Evolutionary conservation across 2,329 filamentous ascomycete genomes (phyloP).

Genomic region (Aquanectria penicillioides): DNA sequence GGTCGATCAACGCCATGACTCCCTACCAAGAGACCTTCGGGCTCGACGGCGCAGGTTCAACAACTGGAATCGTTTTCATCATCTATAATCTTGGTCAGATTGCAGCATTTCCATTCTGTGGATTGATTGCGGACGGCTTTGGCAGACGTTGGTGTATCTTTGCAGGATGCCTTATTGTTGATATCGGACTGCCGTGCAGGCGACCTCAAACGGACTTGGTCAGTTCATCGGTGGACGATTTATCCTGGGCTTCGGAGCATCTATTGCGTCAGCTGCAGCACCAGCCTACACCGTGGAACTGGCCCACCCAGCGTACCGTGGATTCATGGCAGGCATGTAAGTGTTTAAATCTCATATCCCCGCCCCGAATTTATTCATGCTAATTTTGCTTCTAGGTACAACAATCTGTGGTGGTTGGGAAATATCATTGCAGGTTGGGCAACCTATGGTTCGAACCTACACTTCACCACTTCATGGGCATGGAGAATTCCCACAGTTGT

Average conservation of each 20-base stretch:
- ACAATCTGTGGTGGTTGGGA: conserved; percentile 24
- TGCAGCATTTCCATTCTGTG: conserved; percentile 22
- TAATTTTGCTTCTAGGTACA: conserved; percentile 1
- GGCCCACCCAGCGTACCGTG: conserved; percentile 70
- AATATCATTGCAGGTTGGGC: conserved; percentile 50
- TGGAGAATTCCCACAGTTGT: conserved; percentile 14
- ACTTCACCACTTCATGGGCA: conserved; percentile 21
- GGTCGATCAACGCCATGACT: conserved; percentile 62
- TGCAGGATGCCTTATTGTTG: conserved; percentile 61
- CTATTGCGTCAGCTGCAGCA: conserved; percentile 67
- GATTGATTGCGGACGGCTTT: conserved; percentile 15
- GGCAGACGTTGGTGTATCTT: conserved; percentile 56
- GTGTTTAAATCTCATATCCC: background rate
- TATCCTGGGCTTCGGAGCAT: conserved; percentile 66
- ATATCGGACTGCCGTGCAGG: conserved; percentile 44
- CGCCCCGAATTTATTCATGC: background rate
- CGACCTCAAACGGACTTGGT: conserved; percentile 50
- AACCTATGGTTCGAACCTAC: conserved; percentile 52
- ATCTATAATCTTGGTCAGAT: conserved; percentile 30
- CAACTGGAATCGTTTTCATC: conserved; percentile 35
- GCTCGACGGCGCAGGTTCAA: conserved; percentile 56
- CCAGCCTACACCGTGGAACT: conserved; percentile 72
- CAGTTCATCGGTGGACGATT: conserved; percentile 67
- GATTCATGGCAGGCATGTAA: conserved; percentile 66
- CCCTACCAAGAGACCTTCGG: conserved; percentile 60